Conservation (phyloP, 78 protist genomes). For the Paulinella micropora region DNA sequence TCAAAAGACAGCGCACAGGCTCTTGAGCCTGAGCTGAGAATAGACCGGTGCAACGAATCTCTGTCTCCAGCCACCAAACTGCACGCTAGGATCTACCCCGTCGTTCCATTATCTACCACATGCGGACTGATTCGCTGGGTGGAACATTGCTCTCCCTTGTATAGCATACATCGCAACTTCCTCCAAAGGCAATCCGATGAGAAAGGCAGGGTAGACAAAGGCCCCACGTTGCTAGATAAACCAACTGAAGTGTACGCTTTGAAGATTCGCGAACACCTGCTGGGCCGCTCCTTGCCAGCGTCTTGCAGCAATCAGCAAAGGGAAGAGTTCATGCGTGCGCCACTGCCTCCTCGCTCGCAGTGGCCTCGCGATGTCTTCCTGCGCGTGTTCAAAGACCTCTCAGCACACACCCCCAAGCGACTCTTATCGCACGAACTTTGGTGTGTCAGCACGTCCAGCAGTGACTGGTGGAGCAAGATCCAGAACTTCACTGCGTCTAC, state of each 20-base stretch:
- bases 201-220: no score
- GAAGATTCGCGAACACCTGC: no score
- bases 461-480: not conserved
- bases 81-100: not conserved
- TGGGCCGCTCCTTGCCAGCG: no score
- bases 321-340: no score
- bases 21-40: not conserved
- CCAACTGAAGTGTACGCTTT: no score
- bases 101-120: not conserved
- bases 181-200: no score
- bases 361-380: not conserved
- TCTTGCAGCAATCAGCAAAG: no score
- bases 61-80: not conserved
- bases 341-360: not conserved
- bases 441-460: not conserved
- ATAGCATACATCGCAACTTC: no score
- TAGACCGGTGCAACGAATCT: not conserved
- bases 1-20: not conserved
- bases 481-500: not conserved
- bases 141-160: no score
- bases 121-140: slow-evolving; percentile 1
- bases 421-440: not conserved
- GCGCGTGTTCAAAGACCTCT: not conserved
- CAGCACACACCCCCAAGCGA: not conserved
- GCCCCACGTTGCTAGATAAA: no score